A percentile compares a stretch with the other conserved stretches of the same genome.
Evolutionary conservation across 2,329 filamentous ascomycete species (phyloP).

Genomic region (Fusarium subtropicale): DNA sequence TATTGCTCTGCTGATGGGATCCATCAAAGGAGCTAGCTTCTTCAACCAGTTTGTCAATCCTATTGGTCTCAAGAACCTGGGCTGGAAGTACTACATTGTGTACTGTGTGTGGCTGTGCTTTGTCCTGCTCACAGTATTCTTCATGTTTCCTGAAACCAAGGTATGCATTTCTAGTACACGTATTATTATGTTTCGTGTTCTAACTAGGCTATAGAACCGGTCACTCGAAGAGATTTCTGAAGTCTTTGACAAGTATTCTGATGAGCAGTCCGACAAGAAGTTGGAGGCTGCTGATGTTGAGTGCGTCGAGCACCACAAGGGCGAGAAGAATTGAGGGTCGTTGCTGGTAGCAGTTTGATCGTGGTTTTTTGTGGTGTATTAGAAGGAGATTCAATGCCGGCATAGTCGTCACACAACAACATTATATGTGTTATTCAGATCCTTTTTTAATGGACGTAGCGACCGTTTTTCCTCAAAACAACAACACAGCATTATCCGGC

Average conservation of each 20-base stretch:
- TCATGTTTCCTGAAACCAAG: constrained; percentile 55
- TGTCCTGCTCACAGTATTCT: constrained; percentile 54
- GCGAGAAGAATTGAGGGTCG: background rate
- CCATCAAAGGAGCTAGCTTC: constrained; percentile 54
- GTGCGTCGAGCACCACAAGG: background rate
- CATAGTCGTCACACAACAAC: background rate
- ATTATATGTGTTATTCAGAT: background rate
- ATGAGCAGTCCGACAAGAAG: accelerated
- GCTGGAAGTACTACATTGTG: constrained; percentile 57
- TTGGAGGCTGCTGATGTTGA: background rate
- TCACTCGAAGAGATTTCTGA: background rate
- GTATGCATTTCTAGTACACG: accelerated
- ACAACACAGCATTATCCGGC: no score
- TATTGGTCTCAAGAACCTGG: constrained; percentile 52
- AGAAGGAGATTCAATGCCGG: background rate
- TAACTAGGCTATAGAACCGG: background rate
- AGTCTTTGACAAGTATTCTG: background rate
- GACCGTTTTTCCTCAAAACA: no score
- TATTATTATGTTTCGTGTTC: accelerated
- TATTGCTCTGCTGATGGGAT: constrained; percentile 54
- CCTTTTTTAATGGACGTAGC: no score
- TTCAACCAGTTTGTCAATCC: constrained; percentile 57
- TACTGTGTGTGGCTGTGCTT: constrained; percentile 56
- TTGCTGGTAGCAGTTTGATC: background rate
- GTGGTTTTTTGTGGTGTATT: background rate